Conservation (phyloP, 2,329 filamentous ascomycete genomes). For the Metarhizium robertsii region DNA sequence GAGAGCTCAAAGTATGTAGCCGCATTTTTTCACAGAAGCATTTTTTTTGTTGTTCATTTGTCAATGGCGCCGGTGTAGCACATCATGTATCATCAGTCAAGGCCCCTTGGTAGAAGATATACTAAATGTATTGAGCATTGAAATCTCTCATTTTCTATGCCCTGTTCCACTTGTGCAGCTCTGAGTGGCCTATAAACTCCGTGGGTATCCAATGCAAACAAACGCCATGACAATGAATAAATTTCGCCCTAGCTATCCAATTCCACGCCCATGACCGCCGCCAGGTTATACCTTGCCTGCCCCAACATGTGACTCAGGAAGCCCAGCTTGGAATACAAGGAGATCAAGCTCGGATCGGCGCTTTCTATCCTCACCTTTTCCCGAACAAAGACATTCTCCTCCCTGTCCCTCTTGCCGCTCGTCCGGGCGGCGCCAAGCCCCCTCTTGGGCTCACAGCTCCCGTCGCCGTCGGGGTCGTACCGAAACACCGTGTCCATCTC, state of each 20-base stretch:
- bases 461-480: constrained; percentile 36
- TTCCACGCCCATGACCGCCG: constrained; percentile 64
- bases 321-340: constrained; percentile 71
- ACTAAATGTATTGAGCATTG: constrained; percentile 4
- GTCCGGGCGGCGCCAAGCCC: constrained; percentile 16
- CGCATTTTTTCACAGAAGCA: background rate
- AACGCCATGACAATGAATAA: background rate
- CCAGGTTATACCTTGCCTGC: constrained; percentile 61
- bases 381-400: constrained; percentile 65
- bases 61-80: constrained; percentile 1
- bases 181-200: background rate
- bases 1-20: background rate
- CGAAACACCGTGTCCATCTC: constrained; percentile 71
- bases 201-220: constrained; percentile 10
- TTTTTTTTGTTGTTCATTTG: constrained; percentile 5
- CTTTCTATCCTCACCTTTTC: constrained; percentile 87
- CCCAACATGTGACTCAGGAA: constrained; percentile 66
- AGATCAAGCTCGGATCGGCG: constrained; percentile 78
- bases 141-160: background rate
- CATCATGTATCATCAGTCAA: constrained; percentile 3
- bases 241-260: constrained; percentile 8
- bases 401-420: constrained; percentile 14
- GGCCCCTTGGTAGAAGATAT: background rate
- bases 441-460: constrained; percentile 15
- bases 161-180: background rate